Percentiles rank a stretch among this genome's conserved stretches.
Conservation (phyloP, 306 rosid genomes). For the Psophocarpus tetragonolobus region DNA sequence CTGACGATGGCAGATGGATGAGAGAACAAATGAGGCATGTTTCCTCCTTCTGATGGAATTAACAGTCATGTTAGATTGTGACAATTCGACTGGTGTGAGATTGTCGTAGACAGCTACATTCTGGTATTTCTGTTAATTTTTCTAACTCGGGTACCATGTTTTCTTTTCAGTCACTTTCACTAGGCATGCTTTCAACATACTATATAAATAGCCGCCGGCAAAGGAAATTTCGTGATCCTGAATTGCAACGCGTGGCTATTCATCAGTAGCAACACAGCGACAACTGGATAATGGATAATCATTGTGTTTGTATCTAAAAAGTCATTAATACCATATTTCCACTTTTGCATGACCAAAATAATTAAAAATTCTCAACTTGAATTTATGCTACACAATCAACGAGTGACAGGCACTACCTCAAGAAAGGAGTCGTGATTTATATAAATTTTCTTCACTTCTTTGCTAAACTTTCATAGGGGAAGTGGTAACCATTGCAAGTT, state of each 20-base stretch:
- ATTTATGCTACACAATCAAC: background rate
- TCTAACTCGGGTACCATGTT: constrained; percentile 65
- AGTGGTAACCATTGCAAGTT: too few species aligned
- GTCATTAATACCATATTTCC: background rate
- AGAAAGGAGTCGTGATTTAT: background rate
- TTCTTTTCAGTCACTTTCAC: constrained; percentile 75
- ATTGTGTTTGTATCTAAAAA: background rate
- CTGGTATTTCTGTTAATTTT: constrained; percentile 72
- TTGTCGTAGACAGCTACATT: constrained; percentile 67
- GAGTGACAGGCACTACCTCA: background rate
- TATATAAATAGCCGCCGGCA: background rate
- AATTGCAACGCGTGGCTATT: background rate
- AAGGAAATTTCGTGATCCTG: background rate
- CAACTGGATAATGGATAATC: background rate
- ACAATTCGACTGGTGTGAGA: constrained; percentile 33
- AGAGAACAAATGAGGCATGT: constrained; percentile 10
- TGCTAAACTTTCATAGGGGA: background rate
- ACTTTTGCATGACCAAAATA: background rate
- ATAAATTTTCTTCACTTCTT: background rate
- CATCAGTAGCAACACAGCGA: background rate
- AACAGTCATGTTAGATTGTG: constrained; percentile 25
- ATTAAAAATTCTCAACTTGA: background rate
- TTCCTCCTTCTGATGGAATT: background rate
- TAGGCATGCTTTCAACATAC: constrained; percentile 63
- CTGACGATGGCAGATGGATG: background rate